Base-by-base conservation (phyloP, 306 rosid genomes). In the Crotalaria pallida region DNA sequence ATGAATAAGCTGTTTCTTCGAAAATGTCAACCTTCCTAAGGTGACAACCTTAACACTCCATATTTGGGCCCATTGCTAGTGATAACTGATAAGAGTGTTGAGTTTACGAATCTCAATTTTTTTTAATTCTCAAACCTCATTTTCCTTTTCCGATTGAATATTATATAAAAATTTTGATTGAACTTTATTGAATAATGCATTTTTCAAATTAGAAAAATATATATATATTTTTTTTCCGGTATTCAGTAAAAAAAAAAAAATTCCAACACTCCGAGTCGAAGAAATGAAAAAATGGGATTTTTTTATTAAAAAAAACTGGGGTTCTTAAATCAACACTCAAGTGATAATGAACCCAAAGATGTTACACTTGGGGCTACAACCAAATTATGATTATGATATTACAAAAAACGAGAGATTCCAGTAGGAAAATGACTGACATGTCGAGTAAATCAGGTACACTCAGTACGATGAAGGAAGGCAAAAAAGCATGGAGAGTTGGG, bases 401-500 rank as follows among this genome's bases (percentile, higher is more conserved):
- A 47, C 16, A 8, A 67, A 8, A 67, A 66, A 43, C 50, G 29
- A 8, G 21, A 5, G 50, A 50, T 49, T 68, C 40, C 40, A 19
- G 7, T 2, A 13, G 31, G 50, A 15, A 49, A 40, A 60, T 16
- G 58, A 50, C 57, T 38, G 71, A 19, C 23, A 43, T 11, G 77
- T 23, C 9, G 17, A 17, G 51, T 62, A 44, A 52, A 33, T 22
- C 7, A 31, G 65, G 58, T 44, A 38, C 56, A 17, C 38, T 29
- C 16, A n/a, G 48, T 21, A 43, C 56, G 5, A 66, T 44, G 66
- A 51, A 36, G 57, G 19, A 65, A 47, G 50, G 48, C 62, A 34
- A 61, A n/a, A 56, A 62, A 50, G 18, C 47, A 40, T 45, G 66
- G 60, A 53, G 64, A 63, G 68, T 16, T 75, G 59, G 77, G 47